Percentiles rank a stretch among this genome's conserved stretches.
These are phyloP conservation scores for Alloteropsis semialata DNA, from an alignment of 176 grass and related monocot species.

Conservation along the genomic window DNA sequence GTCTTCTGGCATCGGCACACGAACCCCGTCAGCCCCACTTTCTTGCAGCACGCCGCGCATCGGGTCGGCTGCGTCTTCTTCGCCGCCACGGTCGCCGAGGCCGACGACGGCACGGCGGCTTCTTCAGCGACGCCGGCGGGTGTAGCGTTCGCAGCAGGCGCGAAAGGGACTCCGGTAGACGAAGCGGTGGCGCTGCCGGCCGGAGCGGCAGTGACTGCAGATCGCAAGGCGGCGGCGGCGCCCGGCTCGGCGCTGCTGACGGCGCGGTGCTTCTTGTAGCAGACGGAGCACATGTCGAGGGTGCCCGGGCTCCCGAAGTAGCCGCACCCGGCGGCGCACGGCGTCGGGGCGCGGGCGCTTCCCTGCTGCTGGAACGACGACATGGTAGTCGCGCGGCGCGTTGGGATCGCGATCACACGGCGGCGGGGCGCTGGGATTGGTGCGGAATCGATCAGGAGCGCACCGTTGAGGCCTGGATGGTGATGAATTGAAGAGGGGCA, in stretches of 20 bases:
- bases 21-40: conserved; percentile 29
- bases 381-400: no score
- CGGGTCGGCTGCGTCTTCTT: not conserved
- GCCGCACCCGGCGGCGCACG: not conserved
- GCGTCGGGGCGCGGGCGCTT: not conserved
- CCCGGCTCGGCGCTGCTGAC: no score
- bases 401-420: no score
- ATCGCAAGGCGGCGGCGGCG: no score
- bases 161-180: not conserved
- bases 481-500: no score
- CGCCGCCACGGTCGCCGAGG: not conserved
- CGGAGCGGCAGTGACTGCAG: no score
- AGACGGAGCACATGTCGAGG: conserved; percentile 4
- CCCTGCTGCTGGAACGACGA: no score
- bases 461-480: no score
- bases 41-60: conserved; percentile 23
- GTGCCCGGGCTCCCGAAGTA: not conserved
- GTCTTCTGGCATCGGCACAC: conserved; percentile 7
- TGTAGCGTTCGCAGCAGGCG: not conserved
- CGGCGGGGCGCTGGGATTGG: no score
- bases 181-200: no score
- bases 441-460: no score
- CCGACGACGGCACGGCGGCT: not conserved
- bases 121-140: not conserved
- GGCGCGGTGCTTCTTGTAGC: not conserved